Evolutionary conservation across 768 basidiomycete species (phyloP).

Genomic region (Boletus reticulatus): DNA sequence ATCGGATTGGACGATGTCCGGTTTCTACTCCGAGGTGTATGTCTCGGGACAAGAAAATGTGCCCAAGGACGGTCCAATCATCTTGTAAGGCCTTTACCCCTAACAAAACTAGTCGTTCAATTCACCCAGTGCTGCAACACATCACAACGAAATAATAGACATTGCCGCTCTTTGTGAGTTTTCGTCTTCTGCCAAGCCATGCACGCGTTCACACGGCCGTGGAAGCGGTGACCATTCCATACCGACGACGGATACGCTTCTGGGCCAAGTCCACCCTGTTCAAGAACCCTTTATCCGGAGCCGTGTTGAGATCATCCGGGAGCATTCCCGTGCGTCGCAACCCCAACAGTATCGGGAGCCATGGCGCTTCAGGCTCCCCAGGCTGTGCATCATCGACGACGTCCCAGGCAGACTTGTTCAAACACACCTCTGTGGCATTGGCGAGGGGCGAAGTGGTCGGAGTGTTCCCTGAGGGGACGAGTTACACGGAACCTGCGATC

Average conservation of each 20-base stretch:
- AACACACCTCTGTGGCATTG: slow-evolving; percentile 55
- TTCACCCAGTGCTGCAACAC: slow-evolving; percentile 48
- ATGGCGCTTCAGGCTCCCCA: not conserved
- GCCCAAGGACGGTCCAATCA: slow-evolving; percentile 52
- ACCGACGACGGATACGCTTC: slow-evolving; percentile 53
- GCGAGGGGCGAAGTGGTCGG: slow-evolving; percentile 54
- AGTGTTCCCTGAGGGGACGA: slow-evolving; percentile 51
- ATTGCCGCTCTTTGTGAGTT: slow-evolving; percentile 43
- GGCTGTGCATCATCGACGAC: not conserved
- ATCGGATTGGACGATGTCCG: slow-evolving; percentile 57
- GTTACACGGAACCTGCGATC: slow-evolving; percentile 37
- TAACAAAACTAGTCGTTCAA: not conserved
- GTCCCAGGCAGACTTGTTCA: slow-evolving; percentile 30
- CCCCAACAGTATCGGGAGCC: slow-evolving; percentile 36
- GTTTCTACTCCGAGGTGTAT: slow-evolving; percentile 61
- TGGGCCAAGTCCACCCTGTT: slow-evolving; percentile 65
- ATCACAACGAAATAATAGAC: slow-evolving; percentile 72
- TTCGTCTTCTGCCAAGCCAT: not conserved
- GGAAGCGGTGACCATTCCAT: slow-evolving; percentile 54
- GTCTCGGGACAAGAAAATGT: slow-evolving; percentile 59
- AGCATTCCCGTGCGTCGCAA: slow-evolving; percentile 73
- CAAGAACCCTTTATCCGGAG: slow-evolving; percentile 49
- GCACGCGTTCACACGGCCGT: not conserved
- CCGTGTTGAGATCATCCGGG: slow-evolving; percentile 57
- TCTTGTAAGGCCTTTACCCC: slow-evolving; percentile 44